Conservation (phyloP, 1,284 basidiomycete genomes). For the Volvariella surrecta region DNA sequence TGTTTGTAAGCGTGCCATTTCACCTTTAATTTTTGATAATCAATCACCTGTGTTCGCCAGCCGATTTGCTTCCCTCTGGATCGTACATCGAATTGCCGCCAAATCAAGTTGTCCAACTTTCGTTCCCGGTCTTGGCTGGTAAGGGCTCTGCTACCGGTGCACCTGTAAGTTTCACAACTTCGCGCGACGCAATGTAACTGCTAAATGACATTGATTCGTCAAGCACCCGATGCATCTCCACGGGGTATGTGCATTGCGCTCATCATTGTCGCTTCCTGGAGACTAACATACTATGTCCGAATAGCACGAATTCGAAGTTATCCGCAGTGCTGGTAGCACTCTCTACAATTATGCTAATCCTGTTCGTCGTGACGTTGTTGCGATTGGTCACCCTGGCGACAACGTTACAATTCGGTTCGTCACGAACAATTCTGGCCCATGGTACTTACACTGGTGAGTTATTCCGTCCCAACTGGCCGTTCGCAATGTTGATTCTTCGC, state of each 20-base stretch:
- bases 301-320: slow-evolving; percentile 32
- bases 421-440: slow-evolving; percentile 15
- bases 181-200: slow-evolving; percentile 5
- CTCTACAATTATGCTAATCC: slow-evolving; percentile 33
- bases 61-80: slow-evolving; percentile 22
- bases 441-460: slow-evolving; percentile 8
- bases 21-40: too few species aligned
- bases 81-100: slow-evolving; percentile 27
- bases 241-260: slow-evolving; percentile 20
- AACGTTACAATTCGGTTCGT: slow-evolving; percentile 14
- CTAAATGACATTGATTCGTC: neutral
- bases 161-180: slow-evolving; percentile 13
- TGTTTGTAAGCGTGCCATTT: slow-evolving; percentile 2
- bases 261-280: too few species aligned
- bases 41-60: too few species aligned
- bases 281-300: neutral
- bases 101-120: slow-evolving; percentile 32
- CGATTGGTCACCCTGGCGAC: slow-evolving; percentile 17
- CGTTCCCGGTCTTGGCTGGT: slow-evolving; percentile 13
- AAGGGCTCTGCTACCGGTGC: slow-evolving; percentile 13
- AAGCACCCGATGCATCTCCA: slow-evolving; percentile 28
- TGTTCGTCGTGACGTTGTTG: slow-evolving; percentile 25
- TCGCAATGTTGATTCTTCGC: neutral
- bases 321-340: slow-evolving; percentile 27
- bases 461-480: neutral